phyloP scores from a whole-genome alignment of 306 rosid species.

The Citrullus amarus region DNA sequence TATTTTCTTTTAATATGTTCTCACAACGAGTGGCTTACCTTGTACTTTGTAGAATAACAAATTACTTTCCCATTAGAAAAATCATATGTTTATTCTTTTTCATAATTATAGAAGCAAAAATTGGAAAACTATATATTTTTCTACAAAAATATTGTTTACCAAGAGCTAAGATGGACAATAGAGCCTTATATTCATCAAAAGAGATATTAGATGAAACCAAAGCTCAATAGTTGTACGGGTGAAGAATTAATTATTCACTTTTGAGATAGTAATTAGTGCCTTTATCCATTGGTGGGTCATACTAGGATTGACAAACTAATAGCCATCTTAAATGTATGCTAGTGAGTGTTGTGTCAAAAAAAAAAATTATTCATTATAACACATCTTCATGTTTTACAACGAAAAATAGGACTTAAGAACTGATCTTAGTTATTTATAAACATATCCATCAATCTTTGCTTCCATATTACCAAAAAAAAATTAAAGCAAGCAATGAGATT shows the following conservation, averaged over 20 bases:
- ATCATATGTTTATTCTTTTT: background rate
- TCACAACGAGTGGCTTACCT: background rate
- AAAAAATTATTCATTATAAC: background rate
- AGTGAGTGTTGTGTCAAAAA: too few species aligned
- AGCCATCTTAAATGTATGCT: too few species aligned
- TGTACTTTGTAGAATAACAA: background rate
- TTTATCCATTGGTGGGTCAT: too few species aligned
- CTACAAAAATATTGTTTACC: too few species aligned
- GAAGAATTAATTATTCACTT: too few species aligned
- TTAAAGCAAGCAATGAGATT: background rate
- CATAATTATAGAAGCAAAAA: background rate
- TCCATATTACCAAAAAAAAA: too few species aligned
- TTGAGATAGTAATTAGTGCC: too few species aligned
- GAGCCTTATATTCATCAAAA: background rate
- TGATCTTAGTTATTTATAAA: background rate
- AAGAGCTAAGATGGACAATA: background rate
- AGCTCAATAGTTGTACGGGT: too few species aligned
- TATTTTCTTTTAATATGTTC: background rate
- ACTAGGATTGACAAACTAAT: too few species aligned
- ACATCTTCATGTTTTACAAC: background rate
- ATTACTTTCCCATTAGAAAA: background rate
- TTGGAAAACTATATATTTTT: too few species aligned
- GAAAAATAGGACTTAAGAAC: background rate
- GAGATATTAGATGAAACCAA: too few species aligned
- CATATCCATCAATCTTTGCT: too few species aligned